Conservation (phyloP, 176 grass and related monocot genomes). For the Cocos nucifera region DNA sequence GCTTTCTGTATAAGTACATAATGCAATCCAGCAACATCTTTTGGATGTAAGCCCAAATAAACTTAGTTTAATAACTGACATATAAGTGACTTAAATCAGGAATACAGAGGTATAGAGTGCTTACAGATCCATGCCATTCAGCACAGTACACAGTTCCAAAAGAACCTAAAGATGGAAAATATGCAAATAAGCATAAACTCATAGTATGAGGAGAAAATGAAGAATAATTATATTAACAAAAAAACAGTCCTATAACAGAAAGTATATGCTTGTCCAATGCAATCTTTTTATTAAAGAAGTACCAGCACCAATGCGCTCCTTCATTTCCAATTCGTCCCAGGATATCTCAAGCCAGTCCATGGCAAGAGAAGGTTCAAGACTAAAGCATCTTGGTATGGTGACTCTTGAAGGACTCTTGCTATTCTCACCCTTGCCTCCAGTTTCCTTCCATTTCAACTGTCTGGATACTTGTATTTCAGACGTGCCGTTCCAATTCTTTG, state of each 20-base stretch:
- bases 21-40: too few relatives aligned
- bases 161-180: conserved; percentile 43
- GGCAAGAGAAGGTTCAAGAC: conserved; percentile 46
- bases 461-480: conserved; percentile 5
- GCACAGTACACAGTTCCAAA: conserved; percentile 86
- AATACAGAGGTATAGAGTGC: conserved; percentile 7
- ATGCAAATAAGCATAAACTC: conserved; percentile 2
- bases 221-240: neutral
- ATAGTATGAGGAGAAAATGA: conserved; percentile 6
- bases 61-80: too few relatives aligned
- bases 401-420: neutral
- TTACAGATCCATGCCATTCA: conserved; percentile 94
- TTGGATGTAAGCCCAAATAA: too few relatives aligned
- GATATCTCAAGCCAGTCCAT: conserved; percentile 88
- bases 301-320: conserved; percentile 87
- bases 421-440: neutral
- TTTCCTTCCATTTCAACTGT: neutral
- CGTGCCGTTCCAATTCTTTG: conserved; percentile 6
- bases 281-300: conserved; percentile 18
- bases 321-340: conserved; percentile 89
- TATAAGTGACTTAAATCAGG: too few relatives aligned
- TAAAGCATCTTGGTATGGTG: conserved; percentile 23
- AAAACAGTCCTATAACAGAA: neutral
- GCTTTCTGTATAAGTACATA: too few relatives aligned
- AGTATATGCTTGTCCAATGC: too few relatives aligned